Conservation (phyloP, 2,329 filamentous ascomycete genomes). For the Bipolaris sorokiniana region DNA sequence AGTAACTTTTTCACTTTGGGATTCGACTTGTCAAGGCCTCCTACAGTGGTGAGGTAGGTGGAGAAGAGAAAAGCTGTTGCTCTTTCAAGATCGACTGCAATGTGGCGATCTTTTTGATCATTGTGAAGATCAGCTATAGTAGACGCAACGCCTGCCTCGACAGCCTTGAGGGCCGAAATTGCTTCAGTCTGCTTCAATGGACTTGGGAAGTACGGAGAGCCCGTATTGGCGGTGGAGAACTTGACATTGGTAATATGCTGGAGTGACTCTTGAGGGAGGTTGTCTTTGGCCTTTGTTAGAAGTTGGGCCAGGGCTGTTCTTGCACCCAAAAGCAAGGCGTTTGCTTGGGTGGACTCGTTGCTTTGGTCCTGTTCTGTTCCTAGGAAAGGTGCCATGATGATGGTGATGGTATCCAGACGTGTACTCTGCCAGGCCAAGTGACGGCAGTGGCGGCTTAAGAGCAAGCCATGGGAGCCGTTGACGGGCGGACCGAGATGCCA, state of each 20-base stretch:
- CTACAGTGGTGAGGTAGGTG: constrained; percentile 63
- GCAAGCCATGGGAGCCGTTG: constrained; percentile 1
- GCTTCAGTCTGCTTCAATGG: constrained; percentile 62
- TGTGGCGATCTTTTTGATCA: constrained; percentile 51
- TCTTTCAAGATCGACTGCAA: constrained; percentile 61
- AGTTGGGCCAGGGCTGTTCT: constrained; percentile 41
- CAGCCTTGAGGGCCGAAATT: constrained; percentile 62
- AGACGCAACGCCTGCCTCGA: constrained; percentile 66
- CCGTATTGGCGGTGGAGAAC: constrained; percentile 48
- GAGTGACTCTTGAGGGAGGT: constrained; percentile 44
- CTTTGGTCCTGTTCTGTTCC: constrained; percentile 22
- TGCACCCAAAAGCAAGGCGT: constrained; percentile 45
- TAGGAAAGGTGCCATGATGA: constrained; percentile 39
- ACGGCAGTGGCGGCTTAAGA: constrained; percentile 9
- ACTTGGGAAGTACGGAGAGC: constrained; percentile 50
- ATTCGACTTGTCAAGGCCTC: constrained; percentile 54
- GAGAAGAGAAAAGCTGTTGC: constrained; percentile 64
- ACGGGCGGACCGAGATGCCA: constrained; percentile 14
- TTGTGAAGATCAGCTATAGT: constrained; percentile 63
- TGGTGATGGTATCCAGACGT: neutral
- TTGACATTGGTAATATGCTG: constrained; percentile 36
- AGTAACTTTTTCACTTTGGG: constrained; percentile 56
- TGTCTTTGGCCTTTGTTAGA: constrained; percentile 38
- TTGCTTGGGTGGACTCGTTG: constrained; percentile 22
- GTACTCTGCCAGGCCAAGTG: constrained; percentile 1